Base-by-base conservation (phyloP, 345 rosid genomes). In the Chamaenerion angustifolium region DNA sequence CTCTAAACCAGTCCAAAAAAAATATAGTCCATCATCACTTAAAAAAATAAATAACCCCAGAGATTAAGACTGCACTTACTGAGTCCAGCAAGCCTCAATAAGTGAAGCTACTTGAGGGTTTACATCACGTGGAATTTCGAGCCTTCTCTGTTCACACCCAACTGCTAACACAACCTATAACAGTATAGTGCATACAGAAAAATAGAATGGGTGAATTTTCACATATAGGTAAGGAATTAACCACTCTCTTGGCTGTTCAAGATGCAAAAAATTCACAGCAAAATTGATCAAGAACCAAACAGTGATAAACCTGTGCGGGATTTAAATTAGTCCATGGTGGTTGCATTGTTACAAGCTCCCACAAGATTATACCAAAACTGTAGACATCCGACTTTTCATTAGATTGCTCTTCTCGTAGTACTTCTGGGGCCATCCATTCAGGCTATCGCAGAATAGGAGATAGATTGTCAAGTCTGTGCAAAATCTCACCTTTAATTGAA, bases 401-500 rank as follows among this genome's bases (percentile, higher is more conserved):
- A 48, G 98, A 90, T 56, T 76, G 96, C 66, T 86, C 96, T 61
- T 86, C 96, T 19, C 96, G 79, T 11, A 90, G 82, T 52, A 90
- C 98, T 77, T 90, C 98, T 31, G 98, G 98, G 61, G 98, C 98
- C 98, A 90, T 90, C 98, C 98, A 90, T 71, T 86, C 98, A 43
- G 98, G 96, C 98, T 90, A 69, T 62, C 42, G 58, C 52, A 16
- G 43, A 42, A 64, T 54, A 43, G 50, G 50, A 40, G 45, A 31
- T 45, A 43, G 48, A 14, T 16, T 11, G 12, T 19, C 37, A 46
- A 16, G 42, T 31, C 6, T 23, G 49, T 15, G 8, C 37, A 31
- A 5, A 31, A 8, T 31, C 37, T 7, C 37, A 31, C 8, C 1
- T 31, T 12, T 6, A 3, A n/a, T 14, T 2, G 12, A 50, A 19